Evolutionary conservation across 2,329 filamentous ascomycete genomes (phyloP), one percentile per base, ranked within the genome.

Genomic region (Rhynchosporium secalis): DNA sequence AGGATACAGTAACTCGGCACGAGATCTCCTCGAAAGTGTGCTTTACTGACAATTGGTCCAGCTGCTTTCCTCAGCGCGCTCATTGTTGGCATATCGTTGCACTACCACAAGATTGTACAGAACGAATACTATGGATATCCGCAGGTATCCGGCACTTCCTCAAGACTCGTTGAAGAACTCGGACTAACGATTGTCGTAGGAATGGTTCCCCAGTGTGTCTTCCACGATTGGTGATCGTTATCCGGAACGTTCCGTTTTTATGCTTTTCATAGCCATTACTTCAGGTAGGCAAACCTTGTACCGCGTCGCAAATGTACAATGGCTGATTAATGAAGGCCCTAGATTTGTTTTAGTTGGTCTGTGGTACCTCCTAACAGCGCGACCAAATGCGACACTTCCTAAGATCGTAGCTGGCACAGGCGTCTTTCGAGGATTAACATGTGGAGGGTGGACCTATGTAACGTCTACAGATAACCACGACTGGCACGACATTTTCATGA

Each of bases 401-500:
- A 92, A 91, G 74, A 87, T 95, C 66, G 83, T 98, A 65, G 89
- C 89, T 51, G 83, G 83, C 46, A 87, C 91, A 70, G 95, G 95
- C 61, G 69, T 97, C 58, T 88, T 98, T 73, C 87, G 95, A 71
- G 97, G 94, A 9, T 78, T 98, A 62, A 96, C 92, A 3, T 99
- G 95, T 73, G 95, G 94, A 70, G 95, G 95, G 63, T 99, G 95
- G 94, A 97, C 95, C 58, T 99, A 98, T 76, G 87, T 99, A 65
- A 99, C 95, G 31, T 98, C 95, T 65, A 99, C 95, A 48, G 95
- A 99, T 75, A 92, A 98, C 75, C 95, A 99, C 76, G 87, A 96
- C 77, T 98, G 92, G 93, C 95, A 99, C 76, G 95, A 99, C 73
- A 94, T 98, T 66, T 94, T 99, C 76, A 99, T 99, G 95, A 97